Conservation (phyloP, 1,284 basidiomycete genomes). For the Salmacisia buchloeana region DNA sequence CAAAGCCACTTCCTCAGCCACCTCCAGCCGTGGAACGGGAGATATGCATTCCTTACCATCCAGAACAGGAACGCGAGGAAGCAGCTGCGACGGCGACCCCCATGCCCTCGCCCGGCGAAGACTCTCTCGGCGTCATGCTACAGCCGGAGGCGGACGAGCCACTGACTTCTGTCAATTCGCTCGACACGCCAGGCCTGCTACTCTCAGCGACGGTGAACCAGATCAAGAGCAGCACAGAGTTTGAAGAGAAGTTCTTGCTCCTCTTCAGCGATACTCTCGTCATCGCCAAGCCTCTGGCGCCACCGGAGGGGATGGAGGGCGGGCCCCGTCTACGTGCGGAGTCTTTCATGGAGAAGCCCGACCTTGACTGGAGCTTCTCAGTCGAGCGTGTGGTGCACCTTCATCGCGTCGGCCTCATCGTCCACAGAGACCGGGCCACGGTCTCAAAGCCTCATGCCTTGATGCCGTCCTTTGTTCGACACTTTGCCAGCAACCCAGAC, state of each 20-base stretch:
- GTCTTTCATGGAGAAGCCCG: constrained; percentile 18
- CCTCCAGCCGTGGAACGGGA: no score
- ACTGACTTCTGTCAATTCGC: background rate
- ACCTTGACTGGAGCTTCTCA: constrained; percentile 32
- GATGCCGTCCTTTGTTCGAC: constrained; percentile 62
- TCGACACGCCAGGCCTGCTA: constrained; percentile 1
- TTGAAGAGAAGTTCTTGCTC: constrained; percentile 64
- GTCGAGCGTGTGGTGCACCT: constrained; percentile 37
- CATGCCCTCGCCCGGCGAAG: background rate
- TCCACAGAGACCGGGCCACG: constrained; percentile 22
- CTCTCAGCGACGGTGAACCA: constrained; percentile 5
- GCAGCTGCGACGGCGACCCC: background rate
- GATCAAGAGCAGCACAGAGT: background rate
- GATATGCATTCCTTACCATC: no score
- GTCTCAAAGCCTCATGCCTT: constrained; percentile 26
- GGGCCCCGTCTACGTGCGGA: constrained; percentile 9
- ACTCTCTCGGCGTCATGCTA: background rate
- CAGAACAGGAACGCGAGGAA: no score
- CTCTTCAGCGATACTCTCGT: constrained; percentile 90
- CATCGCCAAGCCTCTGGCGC: constrained; percentile 60
- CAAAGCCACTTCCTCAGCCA: no score
- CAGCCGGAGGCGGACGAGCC: constrained; percentile 3
- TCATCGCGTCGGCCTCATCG: constrained; percentile 23
- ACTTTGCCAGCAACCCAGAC: constrained; percentile 57
- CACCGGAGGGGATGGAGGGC: constrained; percentile 7